These are phyloP conservation scores for Malassezia furfur DNA, from an alignment of 1,284 basidiomycete genomes.

Conservation along the genomic window DNA sequence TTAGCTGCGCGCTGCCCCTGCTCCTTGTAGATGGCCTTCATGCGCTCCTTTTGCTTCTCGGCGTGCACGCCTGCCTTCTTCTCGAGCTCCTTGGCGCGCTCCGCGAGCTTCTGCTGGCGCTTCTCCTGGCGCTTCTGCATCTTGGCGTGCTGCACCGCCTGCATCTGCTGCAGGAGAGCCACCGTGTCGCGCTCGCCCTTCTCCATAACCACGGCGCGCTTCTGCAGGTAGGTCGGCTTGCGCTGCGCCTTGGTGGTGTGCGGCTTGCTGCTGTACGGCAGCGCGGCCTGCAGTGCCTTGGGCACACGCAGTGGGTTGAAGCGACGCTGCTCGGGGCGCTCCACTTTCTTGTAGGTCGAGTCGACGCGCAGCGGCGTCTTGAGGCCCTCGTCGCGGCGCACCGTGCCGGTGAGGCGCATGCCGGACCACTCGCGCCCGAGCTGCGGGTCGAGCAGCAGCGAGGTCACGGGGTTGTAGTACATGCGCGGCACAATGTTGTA, in stretches of 20 bases:
- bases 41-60: constrained; percentile 37
- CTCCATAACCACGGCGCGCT: constrained; percentile 75
- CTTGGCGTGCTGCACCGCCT: constrained; percentile 82
- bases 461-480: constrained; percentile 94
- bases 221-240: constrained; percentile 55
- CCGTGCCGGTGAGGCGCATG: constrained; percentile 90
- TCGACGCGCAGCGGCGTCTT: constrained; percentile 71
- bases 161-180: constrained; percentile 86
- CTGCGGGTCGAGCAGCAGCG: constrained; percentile 62
- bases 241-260: constrained; percentile 68
- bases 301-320: constrained; percentile 88
- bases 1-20: constrained; percentile 38
- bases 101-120: constrained; percentile 21
- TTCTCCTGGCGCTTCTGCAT: constrained; percentile 60
- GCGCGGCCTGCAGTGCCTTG: constrained; percentile 72
- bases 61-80: constrained; percentile 25
- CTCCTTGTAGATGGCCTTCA: constrained; percentile 35
- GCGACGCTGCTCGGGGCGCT: constrained; percentile 60
- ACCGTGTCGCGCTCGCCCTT: constrained; percentile 87
- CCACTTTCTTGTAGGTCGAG: constrained; percentile 68
- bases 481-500: constrained; percentile 87
- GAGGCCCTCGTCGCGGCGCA: constrained; percentile 70
- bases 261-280: constrained; percentile 89
- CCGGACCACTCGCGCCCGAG: constrained; percentile 52
- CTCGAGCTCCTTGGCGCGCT: constrained; percentile 19